phyloP scores from a whole-genome alignment of 495 filamentous ascomycete genomes.

The Xylaria telfairii region DNA sequence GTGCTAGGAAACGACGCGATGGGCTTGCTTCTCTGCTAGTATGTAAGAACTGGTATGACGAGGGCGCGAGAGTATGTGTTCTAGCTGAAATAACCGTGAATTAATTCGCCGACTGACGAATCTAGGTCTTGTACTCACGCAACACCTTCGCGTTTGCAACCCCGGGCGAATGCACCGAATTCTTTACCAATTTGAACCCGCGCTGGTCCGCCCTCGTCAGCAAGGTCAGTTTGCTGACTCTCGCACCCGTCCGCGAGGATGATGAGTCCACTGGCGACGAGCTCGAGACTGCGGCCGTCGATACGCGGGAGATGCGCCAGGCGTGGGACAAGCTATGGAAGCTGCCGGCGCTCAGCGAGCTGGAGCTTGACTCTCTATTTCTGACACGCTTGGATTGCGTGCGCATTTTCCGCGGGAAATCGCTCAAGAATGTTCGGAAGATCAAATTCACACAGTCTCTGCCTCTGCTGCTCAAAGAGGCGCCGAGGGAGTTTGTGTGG shows the following conservation, averaged over 20 bases:
- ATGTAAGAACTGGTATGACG: constrained; percentile 34
- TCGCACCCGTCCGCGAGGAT: neutral
- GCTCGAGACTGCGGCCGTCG: neutral
- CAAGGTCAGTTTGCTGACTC: constrained; percentile 16
- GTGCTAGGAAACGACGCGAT: constrained; percentile 24
- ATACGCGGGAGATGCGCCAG: neutral
- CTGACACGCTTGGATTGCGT: neutral
- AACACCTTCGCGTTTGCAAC: constrained; percentile 41
- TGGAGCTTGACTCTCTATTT: constrained; percentile 15
- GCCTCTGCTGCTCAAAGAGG: neutral
- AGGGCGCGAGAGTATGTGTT: constrained; percentile 31
- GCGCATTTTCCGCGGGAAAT: neutral
- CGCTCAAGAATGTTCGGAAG: constrained; percentile 11
- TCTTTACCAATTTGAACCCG: neutral
- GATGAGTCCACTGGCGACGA: neutral
- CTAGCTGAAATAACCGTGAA: neutral
- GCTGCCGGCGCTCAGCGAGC: constrained; percentile 16
- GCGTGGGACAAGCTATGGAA: neutral
- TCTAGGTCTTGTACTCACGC: constrained; percentile 34
- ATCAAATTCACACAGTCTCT: constrained; percentile 7
- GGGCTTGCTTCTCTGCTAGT: constrained; percentile 33
- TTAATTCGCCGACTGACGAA: neutral
- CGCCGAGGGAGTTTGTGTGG: constrained; percentile 18
- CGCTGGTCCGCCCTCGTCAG: constrained; percentile 11
- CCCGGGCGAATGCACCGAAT: constrained; percentile 3